Conservation (phyloP, 345 rosid species). For the Odontarrhena argentea region DNA sequence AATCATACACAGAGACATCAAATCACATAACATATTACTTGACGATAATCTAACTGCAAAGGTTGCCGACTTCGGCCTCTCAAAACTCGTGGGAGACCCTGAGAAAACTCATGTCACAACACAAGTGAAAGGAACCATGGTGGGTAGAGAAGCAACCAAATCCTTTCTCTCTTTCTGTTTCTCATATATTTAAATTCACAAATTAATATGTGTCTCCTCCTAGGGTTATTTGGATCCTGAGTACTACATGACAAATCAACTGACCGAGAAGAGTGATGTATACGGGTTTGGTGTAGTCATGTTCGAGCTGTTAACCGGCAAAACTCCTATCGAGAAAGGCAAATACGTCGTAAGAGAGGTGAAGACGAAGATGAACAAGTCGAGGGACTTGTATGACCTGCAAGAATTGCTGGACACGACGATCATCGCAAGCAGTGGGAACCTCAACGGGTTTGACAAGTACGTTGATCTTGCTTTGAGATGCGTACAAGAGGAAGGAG, state of each 20-base stretch:
- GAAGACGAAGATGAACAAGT: conserved; percentile 56
- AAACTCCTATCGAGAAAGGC: conserved; percentile 76
- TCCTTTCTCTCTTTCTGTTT: not conserved
- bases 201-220: conserved; percentile 14
- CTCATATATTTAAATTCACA: not conserved
- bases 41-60: conserved; percentile 81
- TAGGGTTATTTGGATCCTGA: conserved; percentile 92
- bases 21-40: conserved; percentile 77
- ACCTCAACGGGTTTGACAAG: conserved; percentile 60
- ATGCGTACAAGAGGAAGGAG: conserved; percentile 66
- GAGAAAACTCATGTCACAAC: conserved; percentile 78
- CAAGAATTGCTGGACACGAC: conserved; percentile 65
- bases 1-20: conserved; percentile 90
- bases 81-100: conserved; percentile 61
- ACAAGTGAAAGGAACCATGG: conserved; percentile 98
- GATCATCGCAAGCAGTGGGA: conserved; percentile 46
- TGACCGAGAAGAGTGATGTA: conserved; percentile 94
- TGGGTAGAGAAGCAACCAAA: conserved; percentile 39
- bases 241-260: conserved; percentile 87
- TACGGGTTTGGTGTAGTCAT: conserved; percentile 88
- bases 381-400: conserved; percentile 59
- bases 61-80: conserved; percentile 94
- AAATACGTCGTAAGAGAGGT: conserved; percentile 86
- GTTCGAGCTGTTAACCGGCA: conserved; percentile 73
- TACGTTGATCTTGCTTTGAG: conserved; percentile 66